Evolutionary conservation across 768 basidiomycete species (phyloP).

Genomic region (Auriculariales sp.): DNA sequence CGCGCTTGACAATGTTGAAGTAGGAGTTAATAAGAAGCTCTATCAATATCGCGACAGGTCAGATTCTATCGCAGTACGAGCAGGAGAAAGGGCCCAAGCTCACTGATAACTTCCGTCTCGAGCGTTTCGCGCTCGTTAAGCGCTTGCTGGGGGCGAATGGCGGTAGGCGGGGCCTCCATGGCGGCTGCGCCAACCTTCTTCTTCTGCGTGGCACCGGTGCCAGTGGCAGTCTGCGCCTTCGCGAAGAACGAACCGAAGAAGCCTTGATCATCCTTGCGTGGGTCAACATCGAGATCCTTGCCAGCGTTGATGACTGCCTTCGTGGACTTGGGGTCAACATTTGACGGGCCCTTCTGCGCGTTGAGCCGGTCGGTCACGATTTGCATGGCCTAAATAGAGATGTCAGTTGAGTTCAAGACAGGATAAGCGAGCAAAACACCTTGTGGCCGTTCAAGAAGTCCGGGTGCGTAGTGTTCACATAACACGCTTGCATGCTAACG

Average conservation of each 20-base stretch:
- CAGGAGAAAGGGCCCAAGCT: slow-evolving; percentile 28
- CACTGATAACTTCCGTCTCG: slow-evolving; percentile 99
- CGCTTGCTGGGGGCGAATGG: slow-evolving; percentile 82
- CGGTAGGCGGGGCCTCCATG: slow-evolving; percentile 64
- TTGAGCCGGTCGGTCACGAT: slow-evolving; percentile 73
- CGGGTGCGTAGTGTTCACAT: slow-evolving; percentile 97
- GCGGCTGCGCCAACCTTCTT: slow-evolving; percentile 42
- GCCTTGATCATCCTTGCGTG: slow-evolving; percentile 75
- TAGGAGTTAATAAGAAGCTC: slow-evolving; percentile 94
- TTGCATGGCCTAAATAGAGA: slow-evolving; percentile 54
- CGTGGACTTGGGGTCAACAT: slow-evolving; percentile 55
- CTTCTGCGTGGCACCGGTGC: slow-evolving; percentile 35
- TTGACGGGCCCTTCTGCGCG: slow-evolving; percentile 58
- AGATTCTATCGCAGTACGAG: neutral
- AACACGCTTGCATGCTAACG: slow-evolving; percentile 98
- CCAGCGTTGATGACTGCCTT: slow-evolving; percentile 76
- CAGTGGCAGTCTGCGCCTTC: slow-evolving; percentile 29
- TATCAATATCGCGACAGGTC: slow-evolving; percentile 18
- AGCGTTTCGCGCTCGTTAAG: slow-evolving; percentile 90
- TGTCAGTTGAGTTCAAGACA: slow-evolving; percentile 1
- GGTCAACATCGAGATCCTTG: slow-evolving; percentile 84
- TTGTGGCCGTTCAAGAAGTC: slow-evolving; percentile 97
- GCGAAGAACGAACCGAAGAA: slow-evolving; percentile 96
- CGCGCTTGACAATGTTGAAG: slow-evolving; percentile 96
- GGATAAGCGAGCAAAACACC: slow-evolving; percentile 17